Evolutionary conservation across 2,329 filamentous ascomycete species (phyloP).

Genomic region (Neopestalotiopsis sp.): DNA sequence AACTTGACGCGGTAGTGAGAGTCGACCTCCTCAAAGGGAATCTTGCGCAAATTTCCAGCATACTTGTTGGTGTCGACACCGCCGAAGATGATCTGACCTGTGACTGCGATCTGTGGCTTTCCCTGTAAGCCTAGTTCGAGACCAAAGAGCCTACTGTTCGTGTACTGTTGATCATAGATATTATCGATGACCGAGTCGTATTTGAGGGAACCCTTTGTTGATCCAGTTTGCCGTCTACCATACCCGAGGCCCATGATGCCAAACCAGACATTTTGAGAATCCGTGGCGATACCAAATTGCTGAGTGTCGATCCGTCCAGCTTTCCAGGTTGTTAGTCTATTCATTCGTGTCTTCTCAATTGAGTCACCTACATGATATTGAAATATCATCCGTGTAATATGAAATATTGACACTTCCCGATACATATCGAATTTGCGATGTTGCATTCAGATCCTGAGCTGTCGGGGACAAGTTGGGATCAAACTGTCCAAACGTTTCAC

Average conservation of each 20-base stretch:
- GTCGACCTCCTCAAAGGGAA: slow-evolving; percentile 45
- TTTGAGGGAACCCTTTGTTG: slow-evolving; percentile 23
- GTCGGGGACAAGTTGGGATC: slow-evolving; percentile 46
- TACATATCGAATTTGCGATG: slow-evolving; percentile 44
- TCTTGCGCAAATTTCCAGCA: slow-evolving; percentile 47
- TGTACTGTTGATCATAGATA: slow-evolving; percentile 51
- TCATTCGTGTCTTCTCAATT: neutral
- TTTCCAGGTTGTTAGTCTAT: slow-evolving; percentile 16
- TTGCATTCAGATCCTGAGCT: slow-evolving; percentile 41
- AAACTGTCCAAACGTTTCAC: slow-evolving; percentile 48
- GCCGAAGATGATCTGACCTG: slow-evolving; percentile 58
- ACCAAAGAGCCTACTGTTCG: slow-evolving; percentile 54
- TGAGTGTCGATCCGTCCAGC: slow-evolving; percentile 46
- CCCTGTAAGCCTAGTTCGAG: slow-evolving; percentile 51
- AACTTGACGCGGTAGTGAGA: slow-evolving; percentile 37
- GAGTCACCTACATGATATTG: slow-evolving; percentile 45
- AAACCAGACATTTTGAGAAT: slow-evolving; percentile 52
- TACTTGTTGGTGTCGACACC: slow-evolving; percentile 59
- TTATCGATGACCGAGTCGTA: slow-evolving; percentile 62
- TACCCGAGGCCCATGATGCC: slow-evolving; percentile 58
- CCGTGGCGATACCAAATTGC: slow-evolving; percentile 53
- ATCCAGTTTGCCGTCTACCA: slow-evolving; percentile 43
- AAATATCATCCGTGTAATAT: slow-evolving; percentile 52
- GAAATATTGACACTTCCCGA: slow-evolving; percentile 45
- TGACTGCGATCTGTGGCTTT: slow-evolving; percentile 37